Conservation (phyloP, 192 early-diverging fungal genomes). For the Glomus cerebriforme region DNA sequence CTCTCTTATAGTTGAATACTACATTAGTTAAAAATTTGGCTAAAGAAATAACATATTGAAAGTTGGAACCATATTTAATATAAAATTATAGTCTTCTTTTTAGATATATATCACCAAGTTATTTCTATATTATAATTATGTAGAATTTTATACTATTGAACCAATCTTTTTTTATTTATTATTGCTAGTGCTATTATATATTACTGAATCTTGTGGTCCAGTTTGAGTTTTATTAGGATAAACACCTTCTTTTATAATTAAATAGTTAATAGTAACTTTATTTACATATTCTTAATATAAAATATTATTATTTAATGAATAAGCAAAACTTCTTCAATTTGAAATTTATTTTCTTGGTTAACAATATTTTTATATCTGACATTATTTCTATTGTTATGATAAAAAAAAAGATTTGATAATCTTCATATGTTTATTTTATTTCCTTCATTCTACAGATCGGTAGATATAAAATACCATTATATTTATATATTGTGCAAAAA, state of each 20-base stretch:
- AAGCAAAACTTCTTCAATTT: neutral
- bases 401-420: neutral
- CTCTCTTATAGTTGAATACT: neutral
- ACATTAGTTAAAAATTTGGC: neutral
- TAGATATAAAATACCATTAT: no score
- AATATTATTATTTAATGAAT: neutral
- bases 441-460: neutral
- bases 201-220: neutral
- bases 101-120: neutral
- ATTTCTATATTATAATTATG: constrained; percentile 9
- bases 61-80: constrained; percentile 2
- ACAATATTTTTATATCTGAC: neutral
- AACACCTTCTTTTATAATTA: constrained; percentile 10
- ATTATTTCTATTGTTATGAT: neutral
- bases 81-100: neutral
- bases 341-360: neutral
- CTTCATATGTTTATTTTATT: neutral
- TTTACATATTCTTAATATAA: neutral
- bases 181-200: no score
- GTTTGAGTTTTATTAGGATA: neutral
- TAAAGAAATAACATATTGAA: neutral
- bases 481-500: no score
- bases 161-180: neutral
- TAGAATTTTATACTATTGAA: neutral
- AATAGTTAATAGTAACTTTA: neutral